Evolutionary conservation across 768 basidiomycete species (phyloP).

Genomic region (Tylopilus sp.): DNA sequence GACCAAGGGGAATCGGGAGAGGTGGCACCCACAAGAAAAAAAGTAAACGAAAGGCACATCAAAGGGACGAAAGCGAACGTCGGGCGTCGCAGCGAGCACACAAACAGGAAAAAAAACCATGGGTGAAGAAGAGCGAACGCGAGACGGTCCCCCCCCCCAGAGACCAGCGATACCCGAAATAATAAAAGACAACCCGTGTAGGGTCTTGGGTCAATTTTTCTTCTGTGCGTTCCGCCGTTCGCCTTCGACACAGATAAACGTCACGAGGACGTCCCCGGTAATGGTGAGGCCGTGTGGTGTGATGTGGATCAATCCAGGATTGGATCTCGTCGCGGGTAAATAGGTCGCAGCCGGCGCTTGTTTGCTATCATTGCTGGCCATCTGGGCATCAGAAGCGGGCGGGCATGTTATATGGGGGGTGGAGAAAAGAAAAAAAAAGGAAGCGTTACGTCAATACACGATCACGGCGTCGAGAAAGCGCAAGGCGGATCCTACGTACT

Average conservation of each 20-base stretch:
- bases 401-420: not conserved
- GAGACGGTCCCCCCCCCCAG: not conserved
- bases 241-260: conserved; percentile 33
- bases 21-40: not conserved
- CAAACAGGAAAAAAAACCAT: not conserved
- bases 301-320: conserved; percentile 31
- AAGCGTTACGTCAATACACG: not conserved
- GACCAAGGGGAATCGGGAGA: too few species aligned
- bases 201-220: conserved; percentile 5
- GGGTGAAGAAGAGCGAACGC: too few species aligned
- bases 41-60: not conserved
- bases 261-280: conserved; percentile 30
- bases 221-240: conserved; percentile 30
- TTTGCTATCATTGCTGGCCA: conserved; percentile 33
- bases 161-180: not conserved
- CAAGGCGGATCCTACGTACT: conserved; percentile 14
- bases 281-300: conserved; percentile 33
- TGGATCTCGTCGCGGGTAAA: conserved; percentile 20
- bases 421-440: not conserved
- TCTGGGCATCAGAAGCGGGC: conserved; percentile 9
- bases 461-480: not conserved
- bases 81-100: not conserved
- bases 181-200: not conserved
- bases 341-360: conserved; percentile 32
- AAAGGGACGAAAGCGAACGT: not conserved